Evolutionary conservation across 1,139 yeast genomes (phyloP), one percentile per base, ranked within the genome.

Genomic region (Hyphopichia fennica): DNA sequence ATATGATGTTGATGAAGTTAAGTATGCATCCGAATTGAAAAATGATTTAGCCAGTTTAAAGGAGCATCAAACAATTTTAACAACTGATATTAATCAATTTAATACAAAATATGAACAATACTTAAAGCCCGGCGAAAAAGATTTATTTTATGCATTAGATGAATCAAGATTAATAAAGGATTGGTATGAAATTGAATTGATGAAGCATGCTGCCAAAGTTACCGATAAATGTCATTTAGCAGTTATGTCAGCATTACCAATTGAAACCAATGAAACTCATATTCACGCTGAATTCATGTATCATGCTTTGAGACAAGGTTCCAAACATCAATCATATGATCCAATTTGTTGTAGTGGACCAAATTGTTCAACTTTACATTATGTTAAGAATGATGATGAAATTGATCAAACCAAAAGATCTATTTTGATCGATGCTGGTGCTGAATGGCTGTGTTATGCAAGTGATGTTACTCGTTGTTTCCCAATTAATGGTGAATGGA

Each of bases 281-380:
- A 81, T 93, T 41, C 97, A 93, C 58, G 98, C 98, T 2, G 98
- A 91, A 60, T 93, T 93, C 62, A 78, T 87, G 47, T 93, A 93
- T 63, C 98, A 93, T 64, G 88, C 96, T 2, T 77, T 88, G 51
- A 83, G 98, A 55, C 97, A 91, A 64, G 98, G 98, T 3, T 84
- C 96, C 19, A 90, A 89, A 64, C 69, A 79, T 54, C 89, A 84
- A 63, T 83, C 96, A 11, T 93, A 93, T 60, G 97, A 90, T 58
- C 98, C 98, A 16, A 89, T 93, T 46, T 91, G 98, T 63, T 91
- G 98, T 57, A 79, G 96, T 10, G 99, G 99, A 0, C 84, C 95
- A 32, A 83, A 84, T 47, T 88, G 96, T 59, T 89, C 96, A 19
- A 89, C 96, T 2, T 75, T 93, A 49, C 99, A 93, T 63, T 93